Base-by-base conservation (phyloP, 2,329 filamentous ascomycete species). In the Epichloe sibirici region DNA sequence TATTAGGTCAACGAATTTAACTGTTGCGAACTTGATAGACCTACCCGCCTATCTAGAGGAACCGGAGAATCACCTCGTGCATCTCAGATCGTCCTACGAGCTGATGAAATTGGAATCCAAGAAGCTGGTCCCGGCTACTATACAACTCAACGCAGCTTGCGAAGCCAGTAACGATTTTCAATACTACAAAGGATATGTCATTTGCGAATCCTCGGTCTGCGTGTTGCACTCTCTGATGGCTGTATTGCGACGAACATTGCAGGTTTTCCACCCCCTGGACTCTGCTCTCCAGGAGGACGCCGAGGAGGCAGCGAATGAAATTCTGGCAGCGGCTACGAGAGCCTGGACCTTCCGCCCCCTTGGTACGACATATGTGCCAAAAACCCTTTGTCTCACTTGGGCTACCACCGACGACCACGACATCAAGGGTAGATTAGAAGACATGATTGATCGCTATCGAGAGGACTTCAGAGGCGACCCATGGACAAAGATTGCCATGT, bases 301-400 rank as follows among this genome's bases (percentile, higher is more conserved):
- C 17, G 37, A 45, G 5, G 17, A 40, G 4, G 43, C 52, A 15
- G 38, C 52, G 3, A 35, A 48, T 12, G 35, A 47, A 15, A 35
- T 51, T 23, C 44, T 53, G 25, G 52, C 28, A 37, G 38, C 52
- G 21, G 48, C 48, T 3, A 44, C n/a, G n/a, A 45, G 52, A 48
- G 52, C 52, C 25, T 53, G 52, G 52, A 44, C 39, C 23, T 53
- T 53, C 21, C 52, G 52, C 21, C 52, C 51, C 5, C 43, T 53
- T 15, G 52, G 52, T 7, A 51, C 52, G 9, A 53, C 52, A 7
- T 53, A 45, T 34, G 15, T 53, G 31, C 52, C 52, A 8, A 53
- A 48, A 45, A 53, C 52, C 12, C 40, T 53, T 17, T 50, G 52
- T 51, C 37, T 53, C 7, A 13, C 11, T 6, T 53, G 52, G 52